Evolutionary conservation across 805 yeast species (phyloP).

Genomic region (Lipomyces orientalis): DNA sequence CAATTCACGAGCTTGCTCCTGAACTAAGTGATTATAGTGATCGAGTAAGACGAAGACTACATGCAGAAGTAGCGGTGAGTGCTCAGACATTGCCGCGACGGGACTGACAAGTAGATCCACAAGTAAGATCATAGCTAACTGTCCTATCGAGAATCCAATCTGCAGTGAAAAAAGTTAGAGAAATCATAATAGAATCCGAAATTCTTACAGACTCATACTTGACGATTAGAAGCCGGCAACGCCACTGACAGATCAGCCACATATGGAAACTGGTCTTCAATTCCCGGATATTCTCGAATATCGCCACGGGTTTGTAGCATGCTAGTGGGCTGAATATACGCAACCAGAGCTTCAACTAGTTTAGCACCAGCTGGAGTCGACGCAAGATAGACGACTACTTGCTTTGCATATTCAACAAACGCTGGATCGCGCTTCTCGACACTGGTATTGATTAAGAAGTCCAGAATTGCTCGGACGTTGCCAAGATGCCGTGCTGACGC

Average conservation of each 20-base stretch:
- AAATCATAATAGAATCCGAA: not conserved
- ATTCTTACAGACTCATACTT: constrained; percentile 43
- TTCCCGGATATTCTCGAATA: constrained; percentile 38
- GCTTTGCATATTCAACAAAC: constrained; percentile 80
- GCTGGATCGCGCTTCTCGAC: constrained; percentile 70
- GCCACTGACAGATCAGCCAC: constrained; percentile 70
- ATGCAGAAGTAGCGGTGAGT: constrained; percentile 77
- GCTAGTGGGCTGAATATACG: constrained; percentile 77
- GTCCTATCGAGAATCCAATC: constrained; percentile 82
- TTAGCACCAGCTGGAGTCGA: constrained; percentile 59
- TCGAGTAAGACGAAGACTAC: constrained; percentile 81
- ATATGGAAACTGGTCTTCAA: constrained; percentile 63
- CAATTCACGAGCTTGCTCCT: constrained; percentile 80
- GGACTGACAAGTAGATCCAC: constrained; percentile 79
- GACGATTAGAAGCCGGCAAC: constrained; percentile 63
- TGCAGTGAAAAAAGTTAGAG: not conserved
- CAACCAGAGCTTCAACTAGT: constrained; percentile 65
- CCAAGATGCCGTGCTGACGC: constrained; percentile 70
- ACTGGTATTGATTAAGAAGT: constrained; percentile 70
- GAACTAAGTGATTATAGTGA: constrained; percentile 82
- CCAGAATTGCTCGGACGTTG: constrained; percentile 75
- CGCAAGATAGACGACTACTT: constrained; percentile 73
- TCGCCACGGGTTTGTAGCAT: constrained; percentile 78
- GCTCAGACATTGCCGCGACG: constrained; percentile 62
- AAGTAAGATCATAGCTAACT: constrained; percentile 79